Base-by-base conservation (phyloP, 768 basidiomycete genomes). In the Agrocybe chaxingu region DNA sequence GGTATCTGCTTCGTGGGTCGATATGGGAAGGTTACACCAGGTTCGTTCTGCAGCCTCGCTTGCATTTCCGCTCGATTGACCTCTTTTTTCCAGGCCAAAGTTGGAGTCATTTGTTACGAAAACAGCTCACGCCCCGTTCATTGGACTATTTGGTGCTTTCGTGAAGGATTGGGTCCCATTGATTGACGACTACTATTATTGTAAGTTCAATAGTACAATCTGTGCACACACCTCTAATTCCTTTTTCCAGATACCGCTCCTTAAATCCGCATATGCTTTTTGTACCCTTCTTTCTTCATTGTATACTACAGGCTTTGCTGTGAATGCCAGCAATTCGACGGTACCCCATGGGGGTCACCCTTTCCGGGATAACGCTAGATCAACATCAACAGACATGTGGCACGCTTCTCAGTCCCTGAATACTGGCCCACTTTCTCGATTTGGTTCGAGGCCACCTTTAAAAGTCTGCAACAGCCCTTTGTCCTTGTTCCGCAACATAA, bases 151-250 rank as follows among this genome's bases (percentile, higher is more conserved):
- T 36, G 75, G 88, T 56, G 79, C 83, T 19, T 69, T 93, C 51
- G 64, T 90, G 51, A 84, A 81, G 55, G 90, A 92, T 60, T 93
- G 92, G 91, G 82, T 93, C 55, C 92, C 90, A 13, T 70, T 93
- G 63, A 89, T 93, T 53, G 83, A 93, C 64, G 88, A 89, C 62
- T 93, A 93, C 70, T 85, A 93, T 72, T 93, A 93, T 75, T 93
- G 91, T 91, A 62, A 53, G 91, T 76, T 37, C 35, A 7, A 8
- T n/a, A 24, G 19, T 19, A 30, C 44, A 33, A 29, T n/a, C 31
- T 18, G 31, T 29, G 11, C 42, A 52, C 24, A 38, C 31, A 13
- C 42, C 53, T 9, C 19, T 40, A 16, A 50, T 41, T 38, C 45
- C 19, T 19, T 18, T 13, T 48, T 33, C 19, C 54, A 75, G 74